Conservation (phyloP, 352 stramenopile genomes). For the Pythium inflatum region DNA sequence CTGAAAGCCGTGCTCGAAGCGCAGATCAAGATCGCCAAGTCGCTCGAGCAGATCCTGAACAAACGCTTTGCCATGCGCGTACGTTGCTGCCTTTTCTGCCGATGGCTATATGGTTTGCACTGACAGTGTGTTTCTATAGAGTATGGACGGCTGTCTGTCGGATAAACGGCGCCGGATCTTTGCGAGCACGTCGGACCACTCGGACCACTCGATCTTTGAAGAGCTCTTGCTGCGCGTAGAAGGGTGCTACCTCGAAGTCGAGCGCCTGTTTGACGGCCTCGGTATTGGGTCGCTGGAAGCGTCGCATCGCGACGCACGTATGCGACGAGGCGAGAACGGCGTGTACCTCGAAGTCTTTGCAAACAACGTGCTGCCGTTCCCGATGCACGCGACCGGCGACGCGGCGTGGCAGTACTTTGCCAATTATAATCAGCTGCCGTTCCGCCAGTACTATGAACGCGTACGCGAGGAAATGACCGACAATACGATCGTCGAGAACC, state of each 20-base stretch:
- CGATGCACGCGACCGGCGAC: slow-evolving; percentile 23
- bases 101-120: neutral
- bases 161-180: slow-evolving; percentile 8
- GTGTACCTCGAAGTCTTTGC: slow-evolving; percentile 36
- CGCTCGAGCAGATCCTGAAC: slow-evolving; percentile 47
- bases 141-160: slow-evolving; percentile 16
- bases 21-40: slow-evolving; percentile 52
- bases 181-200: slow-evolving; percentile 3
- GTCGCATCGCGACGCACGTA: slow-evolving; percentile 33
- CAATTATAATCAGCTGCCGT: slow-evolving; percentile 33
- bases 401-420: slow-evolving; percentile 37
- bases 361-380: slow-evolving; percentile 35
- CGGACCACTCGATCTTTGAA: slow-evolving; percentile 27
- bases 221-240: slow-evolving; percentile 33
- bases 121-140: neutral
- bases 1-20: slow-evolving; percentile 58
- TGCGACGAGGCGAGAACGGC: slow-evolving; percentile 30
- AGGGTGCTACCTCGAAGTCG: slow-evolving; percentile 34
- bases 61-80: slow-evolving; percentile 40
- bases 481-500: slow-evolving; percentile 65
- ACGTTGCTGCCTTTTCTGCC: neutral
- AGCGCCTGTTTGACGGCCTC: slow-evolving; percentile 26
- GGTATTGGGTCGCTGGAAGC: slow-evolving; percentile 26
- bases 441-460: slow-evolving; percentile 38
- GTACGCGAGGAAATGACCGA: slow-evolving; percentile 39